Percentiles rank a stretch among this genome's conserved stretches.
phyloP scores from a whole-genome alignment of 768 basidiomycete genomes.

The Cytidiella melzeri region DNA sequence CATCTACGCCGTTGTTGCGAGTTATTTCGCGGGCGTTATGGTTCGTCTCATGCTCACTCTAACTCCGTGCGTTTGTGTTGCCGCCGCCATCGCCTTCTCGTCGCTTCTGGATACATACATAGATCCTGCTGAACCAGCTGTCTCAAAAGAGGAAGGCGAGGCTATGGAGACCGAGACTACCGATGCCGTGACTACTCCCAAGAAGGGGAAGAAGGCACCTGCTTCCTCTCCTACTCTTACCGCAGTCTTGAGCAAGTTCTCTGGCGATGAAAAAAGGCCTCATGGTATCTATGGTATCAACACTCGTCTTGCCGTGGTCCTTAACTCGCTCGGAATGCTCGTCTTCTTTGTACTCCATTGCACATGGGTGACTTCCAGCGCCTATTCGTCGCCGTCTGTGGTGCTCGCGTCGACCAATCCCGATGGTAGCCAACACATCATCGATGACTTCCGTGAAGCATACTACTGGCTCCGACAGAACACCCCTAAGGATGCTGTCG shows the following conservation, averaged over 20 bases:
- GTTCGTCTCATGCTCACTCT: constrained; percentile 97
- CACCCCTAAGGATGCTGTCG: constrained; percentile 84
- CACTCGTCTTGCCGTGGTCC: constrained; percentile 67
- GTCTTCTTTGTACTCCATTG: constrained; percentile 92
- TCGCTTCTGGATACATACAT: constrained; percentile 85
- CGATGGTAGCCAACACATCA: constrained; percentile 90
- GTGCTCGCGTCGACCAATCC: constrained; percentile 74
- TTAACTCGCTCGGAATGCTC: constrained; percentile 73
- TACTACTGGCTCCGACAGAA: constrained; percentile 99
- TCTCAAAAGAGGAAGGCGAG: constrained; percentile 26
- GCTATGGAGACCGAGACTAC: constrained; percentile 23
- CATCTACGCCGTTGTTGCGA: constrained; percentile 92
- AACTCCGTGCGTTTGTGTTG: constrained; percentile 93
- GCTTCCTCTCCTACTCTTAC: constrained; percentile 20
- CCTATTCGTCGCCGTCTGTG: constrained; percentile 97
- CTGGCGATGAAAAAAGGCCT: constrained; percentile 23
- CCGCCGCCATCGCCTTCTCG: constrained; percentile 87
- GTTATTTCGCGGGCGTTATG: constrained; percentile 99
- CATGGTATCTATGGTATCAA: constrained; percentile 81
- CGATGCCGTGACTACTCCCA: constrained; percentile 22
- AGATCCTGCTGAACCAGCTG: constrained; percentile 70
- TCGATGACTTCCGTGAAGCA: constrained; percentile 98
- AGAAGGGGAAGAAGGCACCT: constrained; percentile 46
- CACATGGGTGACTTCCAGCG: constrained; percentile 91
- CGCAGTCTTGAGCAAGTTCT: constrained; percentile 14